Evolutionary conservation across 106 monocot genomes (phyloP).

Genomic region (Apostasia shenzhenica): DNA sequence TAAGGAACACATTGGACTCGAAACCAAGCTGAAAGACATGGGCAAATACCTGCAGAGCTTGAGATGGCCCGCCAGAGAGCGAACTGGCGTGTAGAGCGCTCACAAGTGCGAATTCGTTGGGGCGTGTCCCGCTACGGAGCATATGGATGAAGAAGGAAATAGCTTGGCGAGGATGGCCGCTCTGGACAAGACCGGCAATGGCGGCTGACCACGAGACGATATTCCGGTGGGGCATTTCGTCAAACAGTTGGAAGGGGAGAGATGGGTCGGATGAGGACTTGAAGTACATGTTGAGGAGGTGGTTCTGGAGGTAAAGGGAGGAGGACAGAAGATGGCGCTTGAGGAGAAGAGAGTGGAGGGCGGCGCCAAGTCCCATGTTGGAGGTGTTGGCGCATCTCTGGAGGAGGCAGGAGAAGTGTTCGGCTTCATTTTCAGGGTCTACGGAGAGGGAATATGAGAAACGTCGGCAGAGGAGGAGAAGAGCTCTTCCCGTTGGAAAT

Average conservation of each 20-base stretch:
- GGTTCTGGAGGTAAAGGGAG: conserved; percentile 74
- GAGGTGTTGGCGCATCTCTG: conserved; percentile 31
- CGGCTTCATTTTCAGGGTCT: background rate
- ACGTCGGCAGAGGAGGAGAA: background rate
- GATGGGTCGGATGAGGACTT: conserved; percentile 23
- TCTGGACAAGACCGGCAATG: conserved; percentile 53
- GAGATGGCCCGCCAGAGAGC: background rate
- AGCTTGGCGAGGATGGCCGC: conserved; percentile 23
- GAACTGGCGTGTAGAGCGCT: conserved; percentile 68
- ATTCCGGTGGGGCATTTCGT: conserved; percentile 56
- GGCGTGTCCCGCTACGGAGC: conserved; percentile 18
- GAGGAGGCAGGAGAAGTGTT: conserved; percentile 30
- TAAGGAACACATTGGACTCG: conserved; percentile 55
- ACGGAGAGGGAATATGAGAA: background rate
- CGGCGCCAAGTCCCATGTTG: conserved; percentile 19
- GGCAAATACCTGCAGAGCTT: conserved; percentile 37
- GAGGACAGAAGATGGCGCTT: conserved; percentile 24
- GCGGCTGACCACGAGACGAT: conserved; percentile 55
- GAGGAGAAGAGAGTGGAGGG: conserved; percentile 42
- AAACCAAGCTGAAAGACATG: conserved; percentile 49
- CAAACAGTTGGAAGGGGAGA: conserved; percentile 42
- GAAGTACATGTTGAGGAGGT: conserved; percentile 79
- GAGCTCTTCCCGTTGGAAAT: too few species aligned
- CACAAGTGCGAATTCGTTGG: conserved; percentile 80
- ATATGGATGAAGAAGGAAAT: conserved; percentile 37